A percentile compares a stretch with the other conserved stretches of the same genome.
phyloP scores from a whole-genome alignment of 371 early-diverging fungal genomes.

The Zopfochytrium polystomum region DNA sequence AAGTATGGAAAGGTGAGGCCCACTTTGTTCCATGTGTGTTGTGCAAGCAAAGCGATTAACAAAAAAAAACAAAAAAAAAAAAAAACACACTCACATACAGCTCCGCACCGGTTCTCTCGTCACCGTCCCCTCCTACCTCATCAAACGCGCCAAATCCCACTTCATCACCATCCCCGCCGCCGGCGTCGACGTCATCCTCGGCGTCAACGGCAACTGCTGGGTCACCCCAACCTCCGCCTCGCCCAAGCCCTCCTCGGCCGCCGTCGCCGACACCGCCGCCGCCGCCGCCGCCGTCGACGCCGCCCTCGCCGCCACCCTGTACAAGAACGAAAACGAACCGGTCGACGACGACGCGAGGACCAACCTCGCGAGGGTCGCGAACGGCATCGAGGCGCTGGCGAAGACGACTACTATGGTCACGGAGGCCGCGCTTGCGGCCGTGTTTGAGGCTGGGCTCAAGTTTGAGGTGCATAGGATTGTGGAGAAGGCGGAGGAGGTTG shows the following conservation, averaged over 20 bases:
- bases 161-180: slow-evolving; percentile 85
- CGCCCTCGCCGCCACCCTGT: slow-evolving; percentile 63
- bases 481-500: slow-evolving; percentile 16
- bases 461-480: slow-evolving; percentile 35
- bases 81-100: too few species aligned
- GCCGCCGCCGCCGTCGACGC: too few species aligned
- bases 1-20: slow-evolving; percentile 92
- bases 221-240: slow-evolving; percentile 74
- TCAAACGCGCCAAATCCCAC: slow-evolving; percentile 90
- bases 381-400: slow-evolving; percentile 78
- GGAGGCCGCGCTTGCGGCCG: slow-evolving; percentile 80
- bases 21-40: too few species aligned
- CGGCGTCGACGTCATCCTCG: slow-evolving; percentile 89
- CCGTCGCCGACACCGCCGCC: too few species aligned
- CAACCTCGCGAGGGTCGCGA: slow-evolving; percentile 81
- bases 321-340: slow-evolving; percentile 73
- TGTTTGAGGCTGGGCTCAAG: slow-evolving; percentile 80
- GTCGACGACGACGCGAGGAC: slow-evolving; percentile 57
- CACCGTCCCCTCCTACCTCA: slow-evolving; percentile 76
- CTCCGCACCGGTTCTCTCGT: slow-evolving; percentile 87
- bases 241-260: too few species aligned
- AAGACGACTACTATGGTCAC: slow-evolving; percentile 73
- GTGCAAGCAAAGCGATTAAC: too few species aligned
- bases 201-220: slow-evolving; percentile 97
- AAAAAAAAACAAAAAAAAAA: too few species aligned